Conservation (phyloP, 192 early-diverging fungal genomes). For the Globomyces pollinis-pini region DNA sequence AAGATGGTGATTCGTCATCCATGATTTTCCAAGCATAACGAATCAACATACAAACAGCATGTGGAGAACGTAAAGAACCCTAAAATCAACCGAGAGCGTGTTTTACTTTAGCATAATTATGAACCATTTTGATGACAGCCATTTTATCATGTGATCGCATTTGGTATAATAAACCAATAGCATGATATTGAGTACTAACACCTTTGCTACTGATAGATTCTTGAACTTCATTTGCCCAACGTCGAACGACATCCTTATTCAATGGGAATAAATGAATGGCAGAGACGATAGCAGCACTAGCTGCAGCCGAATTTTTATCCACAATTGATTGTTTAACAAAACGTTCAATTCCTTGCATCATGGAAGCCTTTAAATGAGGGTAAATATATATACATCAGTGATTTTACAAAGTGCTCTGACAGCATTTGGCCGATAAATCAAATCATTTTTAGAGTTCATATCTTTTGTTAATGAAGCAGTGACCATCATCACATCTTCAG, state of each 20-base stretch:
- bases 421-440: constrained; percentile 88
- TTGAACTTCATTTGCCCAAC: constrained; percentile 96
- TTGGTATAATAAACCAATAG: constrained; percentile 88
- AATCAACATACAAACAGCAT: constrained; percentile 87
- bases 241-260: constrained; percentile 85
- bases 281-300: constrained; percentile 87
- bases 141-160: constrained; percentile 96
- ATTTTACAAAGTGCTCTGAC: constrained; percentile 93
- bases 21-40: constrained; percentile 79
- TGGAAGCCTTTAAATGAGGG: constrained; percentile 57
- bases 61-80: constrained; percentile 64
- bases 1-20: constrained; percentile 38
- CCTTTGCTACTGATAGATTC: constrained; percentile 89
- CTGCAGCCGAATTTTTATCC: constrained; percentile 83
- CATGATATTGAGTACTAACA: constrained; percentile 95
- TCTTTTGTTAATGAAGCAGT: constrained; percentile 93
- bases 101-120: constrained; percentile 63
- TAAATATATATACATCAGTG: constrained; percentile 74
- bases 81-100: constrained; percentile 29
- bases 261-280: constrained; percentile 75
- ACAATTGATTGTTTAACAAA: constrained; percentile 95
- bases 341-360: constrained; percentile 92
- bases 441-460: constrained; percentile 88
- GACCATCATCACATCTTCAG: constrained; percentile 97
- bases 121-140: constrained; percentile 95